These are phyloP conservation scores for Psidium guajava DNA, from an alignment of 345 rosid species.

Conservation along the genomic window DNA sequence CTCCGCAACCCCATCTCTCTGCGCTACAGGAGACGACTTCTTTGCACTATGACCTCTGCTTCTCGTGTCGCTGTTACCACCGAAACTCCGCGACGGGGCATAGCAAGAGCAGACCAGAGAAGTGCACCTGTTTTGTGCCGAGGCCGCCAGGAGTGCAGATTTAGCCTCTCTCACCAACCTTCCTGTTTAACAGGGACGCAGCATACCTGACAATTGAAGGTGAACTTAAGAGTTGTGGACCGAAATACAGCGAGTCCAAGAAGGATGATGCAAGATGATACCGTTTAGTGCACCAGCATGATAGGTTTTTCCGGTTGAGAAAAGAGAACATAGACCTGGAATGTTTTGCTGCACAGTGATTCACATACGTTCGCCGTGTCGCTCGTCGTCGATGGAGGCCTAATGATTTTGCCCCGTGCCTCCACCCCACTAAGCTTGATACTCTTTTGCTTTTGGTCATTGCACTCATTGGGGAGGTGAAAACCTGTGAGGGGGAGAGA, in stretches of 20 bases:
- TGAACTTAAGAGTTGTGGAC: neutral
- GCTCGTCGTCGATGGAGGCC: neutral
- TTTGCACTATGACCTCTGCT: slow-evolving; percentile 1
- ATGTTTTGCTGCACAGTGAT: slow-evolving; percentile 3
- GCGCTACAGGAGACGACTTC: slow-evolving; percentile 16
- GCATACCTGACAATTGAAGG: neutral
- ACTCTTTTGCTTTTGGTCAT: slow-evolving; percentile 10
- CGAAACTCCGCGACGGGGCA: slow-evolving; percentile 29
- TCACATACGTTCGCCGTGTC: neutral
- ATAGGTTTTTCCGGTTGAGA: neutral
- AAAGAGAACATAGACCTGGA: neutral
- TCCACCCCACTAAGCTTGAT: slow-evolving; percentile 12
- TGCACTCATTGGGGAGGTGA: slow-evolving; percentile 14
- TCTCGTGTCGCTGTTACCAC: slow-evolving; percentile 8
- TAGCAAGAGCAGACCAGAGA: slow-evolving; percentile 67
- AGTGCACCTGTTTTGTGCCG: slow-evolving; percentile 51
- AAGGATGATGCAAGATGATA: neutral
- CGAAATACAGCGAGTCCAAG: neutral
- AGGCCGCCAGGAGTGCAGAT: slow-evolving; percentile 55
- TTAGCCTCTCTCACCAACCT: neutral
- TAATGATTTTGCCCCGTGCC: slow-evolving; percentile 13
- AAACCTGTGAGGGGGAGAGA: neutral
- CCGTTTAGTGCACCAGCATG: neutral
- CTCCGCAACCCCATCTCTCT: slow-evolving; percentile 25
- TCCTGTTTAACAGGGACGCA: neutral